A percentile compares a stretch with the other conserved stretches of the same genome.
Evolutionary conservation across 768 basidiomycete species (phyloP).

Genomic region (Podaxis sp.): DNA sequence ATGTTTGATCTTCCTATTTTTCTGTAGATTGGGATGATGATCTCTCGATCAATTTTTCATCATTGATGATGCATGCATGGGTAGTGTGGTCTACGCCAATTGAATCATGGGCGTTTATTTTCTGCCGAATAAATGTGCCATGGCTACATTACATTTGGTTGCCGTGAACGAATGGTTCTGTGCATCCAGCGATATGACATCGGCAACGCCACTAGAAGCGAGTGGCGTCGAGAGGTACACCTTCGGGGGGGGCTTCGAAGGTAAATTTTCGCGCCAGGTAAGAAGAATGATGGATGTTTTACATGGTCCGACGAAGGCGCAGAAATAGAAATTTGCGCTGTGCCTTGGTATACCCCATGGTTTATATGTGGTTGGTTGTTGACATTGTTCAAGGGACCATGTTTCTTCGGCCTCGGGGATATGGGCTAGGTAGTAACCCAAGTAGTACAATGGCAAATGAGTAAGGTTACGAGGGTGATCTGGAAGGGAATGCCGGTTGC

Average conservation of each 20-base stretch:
- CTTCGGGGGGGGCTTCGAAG: not conserved
- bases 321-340: not conserved
- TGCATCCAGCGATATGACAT: not conserved
- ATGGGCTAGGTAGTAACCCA: not conserved
- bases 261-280: not conserved
- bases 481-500: not conserved
- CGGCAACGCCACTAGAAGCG: not conserved
- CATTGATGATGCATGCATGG: slow-evolving; percentile 9
- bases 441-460: not conserved
- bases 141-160: not conserved
- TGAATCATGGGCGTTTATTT: not conserved
- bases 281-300: not conserved
- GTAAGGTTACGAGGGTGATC: not conserved
- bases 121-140: not conserved
- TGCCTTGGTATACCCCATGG: not conserved
- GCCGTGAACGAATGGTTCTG: not conserved
- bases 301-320: not conserved
- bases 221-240: not conserved
- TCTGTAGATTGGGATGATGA: slow-evolving; percentile 51
- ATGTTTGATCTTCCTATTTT: not conserved
- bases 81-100: not conserved
- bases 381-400: not conserved
- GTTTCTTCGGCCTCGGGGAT: not conserved
- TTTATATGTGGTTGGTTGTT: not conserved
- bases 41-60: slow-evolving; percentile 38